phyloP scores from a whole-genome alignment of 768 basidiomycete genomes.

The Lentinula edodes region DNA sequence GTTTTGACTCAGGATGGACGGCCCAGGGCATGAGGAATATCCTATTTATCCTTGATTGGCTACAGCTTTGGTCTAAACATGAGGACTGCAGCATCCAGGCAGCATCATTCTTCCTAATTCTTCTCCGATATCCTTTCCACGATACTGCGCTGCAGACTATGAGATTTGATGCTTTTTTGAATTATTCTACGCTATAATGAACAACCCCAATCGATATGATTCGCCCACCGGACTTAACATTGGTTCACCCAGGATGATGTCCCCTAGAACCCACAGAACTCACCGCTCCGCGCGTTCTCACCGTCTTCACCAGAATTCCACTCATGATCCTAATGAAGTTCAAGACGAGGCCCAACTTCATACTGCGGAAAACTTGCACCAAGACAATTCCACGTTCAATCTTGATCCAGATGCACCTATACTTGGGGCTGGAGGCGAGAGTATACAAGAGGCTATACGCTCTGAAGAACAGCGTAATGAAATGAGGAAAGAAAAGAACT shows the following conservation, averaged over 20 bases:
- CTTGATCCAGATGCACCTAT: constrained; percentile 2
- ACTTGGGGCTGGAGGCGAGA: constrained; percentile 1
- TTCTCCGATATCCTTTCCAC: not conserved
- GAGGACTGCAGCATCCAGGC: not conserved
- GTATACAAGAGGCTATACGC: not conserved
- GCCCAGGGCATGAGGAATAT: too few relatives aligned
- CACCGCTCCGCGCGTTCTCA: not conserved
- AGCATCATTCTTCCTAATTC: not conserved
- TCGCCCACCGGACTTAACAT: not conserved
- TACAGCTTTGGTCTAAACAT: not conserved
- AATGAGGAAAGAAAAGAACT: not conserved
- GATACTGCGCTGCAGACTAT: not conserved
- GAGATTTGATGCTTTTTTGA: not conserved
- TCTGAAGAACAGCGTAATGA: not conserved
- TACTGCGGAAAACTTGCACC: not conserved
- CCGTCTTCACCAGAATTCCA: not conserved
- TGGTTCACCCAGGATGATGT: constrained; percentile 6
- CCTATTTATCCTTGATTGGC: not conserved
- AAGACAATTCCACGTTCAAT: constrained; percentile 1
- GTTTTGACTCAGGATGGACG: not conserved
- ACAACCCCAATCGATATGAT: not conserved
- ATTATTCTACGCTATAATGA: not conserved
- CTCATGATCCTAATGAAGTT: not conserved
- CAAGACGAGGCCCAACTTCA: not conserved
- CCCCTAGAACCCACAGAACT: constrained; percentile 4